Conservation (phyloP, 2,329 filamentous ascomycete genomes). For the Teratosphaeria pseudoeucalypti region DNA sequence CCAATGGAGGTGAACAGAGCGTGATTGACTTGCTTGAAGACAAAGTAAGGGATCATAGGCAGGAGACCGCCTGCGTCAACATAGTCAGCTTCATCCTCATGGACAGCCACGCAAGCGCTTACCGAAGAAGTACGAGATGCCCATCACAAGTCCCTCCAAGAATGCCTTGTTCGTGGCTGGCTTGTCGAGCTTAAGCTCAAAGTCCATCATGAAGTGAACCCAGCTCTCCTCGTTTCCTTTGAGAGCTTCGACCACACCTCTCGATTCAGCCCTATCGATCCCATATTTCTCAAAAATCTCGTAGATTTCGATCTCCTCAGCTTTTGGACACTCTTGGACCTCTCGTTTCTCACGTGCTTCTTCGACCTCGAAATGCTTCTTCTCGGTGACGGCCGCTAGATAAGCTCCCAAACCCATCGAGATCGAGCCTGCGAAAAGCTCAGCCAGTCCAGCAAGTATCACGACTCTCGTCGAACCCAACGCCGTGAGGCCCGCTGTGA, state of each 20-base stretch:
- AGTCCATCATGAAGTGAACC: conserved; percentile 49
- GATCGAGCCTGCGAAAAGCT: conserved; percentile 65
- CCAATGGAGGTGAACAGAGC: conserved; percentile 42
- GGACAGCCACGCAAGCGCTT: neutral
- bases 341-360: conserved; percentile 37
- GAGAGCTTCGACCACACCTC: conserved; percentile 42
- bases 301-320: conserved; percentile 30
- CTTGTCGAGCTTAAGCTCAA: conserved; percentile 42
- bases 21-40: conserved; percentile 27
- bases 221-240: conserved; percentile 39
- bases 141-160: conserved; percentile 35
- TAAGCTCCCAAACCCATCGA: conserved; percentile 70
- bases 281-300: conserved; percentile 42
- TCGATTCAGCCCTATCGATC: conserved; percentile 34
- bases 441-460: conserved; percentile 56
- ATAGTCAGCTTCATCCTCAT: neutral
- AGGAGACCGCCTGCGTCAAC: conserved; percentile 24
- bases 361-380: conserved; percentile 41
- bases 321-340: conserved; percentile 34
- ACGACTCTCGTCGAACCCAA: conserved; percentile 25
- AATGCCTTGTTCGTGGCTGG: conserved; percentile 34
- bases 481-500: conserved; percentile 62
- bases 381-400: conserved; percentile 52
- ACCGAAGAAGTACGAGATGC: conserved; percentile 29
- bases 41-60: conserved; percentile 45